Evolutionary conservation across 2,329 filamentous ascomycete species (phyloP).

Genomic region (Alternaria metachromatica): DNA sequence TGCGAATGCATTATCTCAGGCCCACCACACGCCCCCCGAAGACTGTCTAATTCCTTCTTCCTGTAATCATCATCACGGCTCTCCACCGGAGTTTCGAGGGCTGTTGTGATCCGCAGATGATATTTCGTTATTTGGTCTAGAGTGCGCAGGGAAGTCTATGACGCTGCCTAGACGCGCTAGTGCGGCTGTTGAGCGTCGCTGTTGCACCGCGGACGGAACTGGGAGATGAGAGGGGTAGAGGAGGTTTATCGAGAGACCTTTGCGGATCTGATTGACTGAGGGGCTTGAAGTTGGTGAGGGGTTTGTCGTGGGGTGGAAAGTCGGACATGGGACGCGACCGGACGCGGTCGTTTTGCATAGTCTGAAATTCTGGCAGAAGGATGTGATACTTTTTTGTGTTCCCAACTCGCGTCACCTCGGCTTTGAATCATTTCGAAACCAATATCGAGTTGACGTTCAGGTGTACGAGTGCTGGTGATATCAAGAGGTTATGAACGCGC

Average conservation of each 20-base stretch:
- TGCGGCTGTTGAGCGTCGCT: not conserved
- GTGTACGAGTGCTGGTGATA: not conserved
- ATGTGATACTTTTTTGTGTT: not conserved
- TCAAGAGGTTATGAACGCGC: not conserved
- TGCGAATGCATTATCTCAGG: not conserved
- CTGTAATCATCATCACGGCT: slow-evolving; percentile 19
- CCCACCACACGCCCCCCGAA: not conserved
- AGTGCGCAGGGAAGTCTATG: slow-evolving; percentile 11
- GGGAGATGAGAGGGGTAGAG: not conserved
- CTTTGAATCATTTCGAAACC: not conserved
- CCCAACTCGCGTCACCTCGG: not conserved
- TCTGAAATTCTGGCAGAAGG: not conserved
- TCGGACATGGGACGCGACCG: not conserved
- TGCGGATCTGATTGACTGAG: not conserved
- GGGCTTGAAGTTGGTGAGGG: not conserved
- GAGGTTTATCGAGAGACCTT: not conserved
- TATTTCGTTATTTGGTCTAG: not conserved
- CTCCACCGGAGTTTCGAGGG: slow-evolving; percentile 22
- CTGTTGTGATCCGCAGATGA: not conserved
- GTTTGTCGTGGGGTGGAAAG: not conserved
- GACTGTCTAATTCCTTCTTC: slow-evolving; percentile 1
- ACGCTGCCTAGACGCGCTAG: slow-evolving; percentile 16
- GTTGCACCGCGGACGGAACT: not conserved
- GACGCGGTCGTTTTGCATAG: not conserved
- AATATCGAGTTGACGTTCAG: not conserved